Percentiles rank a stretch among this genome's conserved stretches.
Evolutionary conservation across 306 rosid species (phyloP).

Genomic region (Sicyos baderoa): DNA sequence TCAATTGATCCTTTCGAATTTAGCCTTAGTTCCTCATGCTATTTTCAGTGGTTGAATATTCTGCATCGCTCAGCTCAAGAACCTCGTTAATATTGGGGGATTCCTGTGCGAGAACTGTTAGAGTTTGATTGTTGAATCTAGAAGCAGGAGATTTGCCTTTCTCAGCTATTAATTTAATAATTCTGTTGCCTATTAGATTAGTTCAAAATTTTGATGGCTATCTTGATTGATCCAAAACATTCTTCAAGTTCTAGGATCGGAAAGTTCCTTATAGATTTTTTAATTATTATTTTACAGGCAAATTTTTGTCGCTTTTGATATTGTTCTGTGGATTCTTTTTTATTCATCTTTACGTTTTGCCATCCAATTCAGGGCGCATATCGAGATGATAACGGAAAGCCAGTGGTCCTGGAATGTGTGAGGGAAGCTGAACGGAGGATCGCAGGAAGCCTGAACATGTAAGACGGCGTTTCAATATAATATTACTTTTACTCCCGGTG

Average conservation of each 20-base stretch:
- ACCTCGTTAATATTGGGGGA: neutral
- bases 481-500: too few relatives aligned
- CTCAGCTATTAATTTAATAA: constrained; percentile 1
- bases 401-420: constrained; percentile 83
- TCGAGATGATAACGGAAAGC: constrained; percentile 85
- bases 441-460: constrained; percentile 72
- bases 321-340: constrained; percentile 13
- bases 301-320: neutral
- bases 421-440: constrained; percentile 89
- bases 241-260: neutral
- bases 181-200: neutral
- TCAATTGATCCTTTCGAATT: neutral
- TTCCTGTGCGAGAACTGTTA: neutral
- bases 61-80: neutral
- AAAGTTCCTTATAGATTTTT: constrained; percentile 1
- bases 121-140: neutral
- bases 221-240: neutral
- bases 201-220: neutral
- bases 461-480: constrained; percentile 5
- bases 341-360: neutral
- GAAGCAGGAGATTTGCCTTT: neutral
- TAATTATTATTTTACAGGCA: neutral
- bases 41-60: neutral
- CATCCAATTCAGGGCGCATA: constrained; percentile 61
- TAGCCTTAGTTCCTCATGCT: neutral